A percentile compares a stretch with the other conserved stretches of the same genome.
Evolutionary conservation across 2,329 filamentous ascomycete species (phyloP).

Genomic region (Ceratocystis huliohia): DNA sequence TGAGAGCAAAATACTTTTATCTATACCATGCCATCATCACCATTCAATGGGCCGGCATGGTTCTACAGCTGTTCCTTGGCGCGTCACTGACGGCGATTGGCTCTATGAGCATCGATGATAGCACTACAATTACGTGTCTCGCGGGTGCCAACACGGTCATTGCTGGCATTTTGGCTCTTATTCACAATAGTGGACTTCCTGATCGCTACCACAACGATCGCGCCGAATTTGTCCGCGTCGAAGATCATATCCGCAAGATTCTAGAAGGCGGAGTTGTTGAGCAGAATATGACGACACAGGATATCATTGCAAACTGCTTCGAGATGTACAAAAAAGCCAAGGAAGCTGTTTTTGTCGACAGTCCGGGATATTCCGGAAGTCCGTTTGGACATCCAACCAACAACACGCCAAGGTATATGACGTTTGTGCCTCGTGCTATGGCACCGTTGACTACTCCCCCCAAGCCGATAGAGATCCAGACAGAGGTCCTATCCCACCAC

Average conservation of each 20-base stretch:
- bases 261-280: slow-evolving; percentile 37
- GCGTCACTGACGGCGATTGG: slow-evolving; percentile 40
- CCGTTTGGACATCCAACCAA: not conserved
- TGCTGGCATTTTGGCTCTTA: slow-evolving; percentile 38
- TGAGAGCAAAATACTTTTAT: slow-evolving; percentile 35
- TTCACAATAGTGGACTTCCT: slow-evolving; percentile 43
- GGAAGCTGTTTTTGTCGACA: slow-evolving; percentile 36
- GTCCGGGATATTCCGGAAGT: slow-evolving; percentile 27
- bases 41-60: slow-evolving; percentile 36
- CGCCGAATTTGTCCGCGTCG: slow-evolving; percentile 37
- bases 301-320: slow-evolving; percentile 38
- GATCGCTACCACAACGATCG: slow-evolving; percentile 39
- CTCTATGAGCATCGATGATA: slow-evolving; percentile 29
- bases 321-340: slow-evolving; percentile 35
- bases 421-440: not conserved
- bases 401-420: not conserved
- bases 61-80: slow-evolving; percentile 38
- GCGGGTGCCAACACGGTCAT: slow-evolving; percentile 39
- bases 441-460: not conserved
- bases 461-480: not conserved
- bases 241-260: slow-evolving; percentile 39
- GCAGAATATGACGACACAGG: slow-evolving; percentile 32
- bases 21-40: slow-evolving; percentile 34
- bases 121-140: slow-evolving; percentile 36
- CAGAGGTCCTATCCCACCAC: not conserved